Percentiles rank a stretch among this genome's conserved stretches.
These are phyloP conservation scores for Gastrolobium bilobum DNA, from an alignment of 306 rosid genomes.

Conservation along the genomic window DNA sequence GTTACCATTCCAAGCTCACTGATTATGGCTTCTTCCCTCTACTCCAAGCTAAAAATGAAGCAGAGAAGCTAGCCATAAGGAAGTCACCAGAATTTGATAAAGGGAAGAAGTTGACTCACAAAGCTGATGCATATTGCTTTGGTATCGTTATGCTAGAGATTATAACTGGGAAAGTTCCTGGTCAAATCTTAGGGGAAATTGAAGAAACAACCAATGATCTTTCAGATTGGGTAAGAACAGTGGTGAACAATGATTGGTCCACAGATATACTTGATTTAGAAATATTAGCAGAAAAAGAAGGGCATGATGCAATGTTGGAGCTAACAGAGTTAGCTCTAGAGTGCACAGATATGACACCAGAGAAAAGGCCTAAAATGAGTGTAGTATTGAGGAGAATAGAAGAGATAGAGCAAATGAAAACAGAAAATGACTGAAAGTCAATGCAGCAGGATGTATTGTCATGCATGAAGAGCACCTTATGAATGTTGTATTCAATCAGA, in stretches of 20 bases:
- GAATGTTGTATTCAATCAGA: conserved; percentile 22
- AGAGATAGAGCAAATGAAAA: conserved; percentile 57
- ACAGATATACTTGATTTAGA: conserved; percentile 75
- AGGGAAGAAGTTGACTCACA: conserved; percentile 68
- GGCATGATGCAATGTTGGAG: conserved; percentile 71
- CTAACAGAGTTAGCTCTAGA: conserved; percentile 73
- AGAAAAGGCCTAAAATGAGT: conserved; percentile 69
- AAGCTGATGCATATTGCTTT: conserved; percentile 74
- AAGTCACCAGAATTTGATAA: conserved; percentile 67
- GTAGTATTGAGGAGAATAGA: conserved; percentile 63
- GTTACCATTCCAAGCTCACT: conserved; percentile 63
- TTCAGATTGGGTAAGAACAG: conserved; percentile 76
- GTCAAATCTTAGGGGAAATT: conserved; percentile 55
- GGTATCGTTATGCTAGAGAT: conserved; percentile 77
- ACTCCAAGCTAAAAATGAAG: conserved; percentile 42
- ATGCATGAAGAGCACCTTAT: conserved; percentile 15
- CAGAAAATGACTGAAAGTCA: conserved; percentile 48
- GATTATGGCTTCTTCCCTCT: conserved; percentile 71
- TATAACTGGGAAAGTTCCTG: conserved; percentile 76
- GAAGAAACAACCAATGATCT: conserved; percentile 61
- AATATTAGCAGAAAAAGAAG: conserved; percentile 66
- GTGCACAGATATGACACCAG: conserved; percentile 67
- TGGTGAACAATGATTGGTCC: conserved; percentile 80
- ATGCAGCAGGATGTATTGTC: background rate
- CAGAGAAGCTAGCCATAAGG: conserved; percentile 58